Base-by-base conservation (phyloP, 805 yeast species). In the Candida tibetensis region DNA sequence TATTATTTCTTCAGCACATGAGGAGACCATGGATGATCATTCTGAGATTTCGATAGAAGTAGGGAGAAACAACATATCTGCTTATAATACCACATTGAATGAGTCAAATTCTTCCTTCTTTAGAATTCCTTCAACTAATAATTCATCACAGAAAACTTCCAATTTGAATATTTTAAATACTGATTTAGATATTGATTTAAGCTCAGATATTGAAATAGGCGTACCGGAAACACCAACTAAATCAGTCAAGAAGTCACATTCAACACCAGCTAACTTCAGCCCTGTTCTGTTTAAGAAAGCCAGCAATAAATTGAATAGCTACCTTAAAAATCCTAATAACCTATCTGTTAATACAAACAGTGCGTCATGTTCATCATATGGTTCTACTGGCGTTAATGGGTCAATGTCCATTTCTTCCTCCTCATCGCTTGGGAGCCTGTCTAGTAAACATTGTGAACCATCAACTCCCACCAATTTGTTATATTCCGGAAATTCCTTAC, bases 151-250 rank as follows among this genome's bases (percentile, higher is more conserved):
- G 17, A 45, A 43, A 15, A 27, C 41, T 5, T 34, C 27, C 28
- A 26, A 34, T 12, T 19, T 38, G 14, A 38, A 28, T 18, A 34
- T 35, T 6, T 25, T 42, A 4, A 46, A 44, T 10, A 40, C 52
- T 3, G 58, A 53, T 10, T 35, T 50, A n/a, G 53, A 52, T 19
- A 39, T 54, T 9, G 51, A 49, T 17, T 40, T 46, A 35, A 46
- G 43, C 14, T 45, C 50, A 10, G 53, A 53, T 31, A 37, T 52
- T 14, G 56, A 55, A 18, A 19, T 43, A 9, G 32, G 48, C n/a
- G 45, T 57, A 4, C 66, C 68, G 1, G 70, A 65, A 41, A 66
- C 72, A 1, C 72, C 72, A 1, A 66, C 72, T 3, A 64, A 62
- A 39, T 44, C 57, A 27, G 62, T 60, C 14, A 54, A 51, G 39